These are phyloP conservation scores for Colletotrichum caudatum DNA, from an alignment of 2,329 filamentous ascomycete genomes.

Conservation along the genomic window DNA sequence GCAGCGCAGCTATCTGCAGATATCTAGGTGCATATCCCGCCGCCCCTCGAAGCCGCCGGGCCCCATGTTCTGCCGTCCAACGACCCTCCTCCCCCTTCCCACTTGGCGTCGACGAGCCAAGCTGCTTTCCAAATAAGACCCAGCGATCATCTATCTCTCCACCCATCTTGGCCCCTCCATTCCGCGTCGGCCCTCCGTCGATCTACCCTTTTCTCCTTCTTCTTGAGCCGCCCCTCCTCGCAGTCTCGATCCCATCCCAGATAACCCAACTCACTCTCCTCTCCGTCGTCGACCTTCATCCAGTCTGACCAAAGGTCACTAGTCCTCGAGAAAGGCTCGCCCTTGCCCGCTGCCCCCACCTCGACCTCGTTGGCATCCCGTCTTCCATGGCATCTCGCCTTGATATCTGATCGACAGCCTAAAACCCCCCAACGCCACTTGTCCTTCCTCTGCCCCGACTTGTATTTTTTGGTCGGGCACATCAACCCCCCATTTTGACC, in stretches of 20 bases:
- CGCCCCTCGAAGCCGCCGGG: conserved; percentile 31
- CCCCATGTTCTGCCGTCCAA: conserved; percentile 34
- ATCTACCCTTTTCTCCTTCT: conserved; percentile 36
- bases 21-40: conserved; percentile 42
- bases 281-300: not conserved
- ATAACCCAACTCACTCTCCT: conserved; percentile 1
- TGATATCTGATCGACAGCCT: conserved; percentile 36
- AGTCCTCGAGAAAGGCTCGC: not conserved
- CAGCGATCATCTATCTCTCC: conserved; percentile 39
- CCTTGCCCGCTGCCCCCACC: conserved; percentile 22
- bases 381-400: conserved; percentile 15
- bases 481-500: conserved; percentile 14
- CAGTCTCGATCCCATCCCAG: conserved; percentile 21
- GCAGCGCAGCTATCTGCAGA: conserved; percentile 40
- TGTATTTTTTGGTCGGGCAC: conserved; percentile 8
- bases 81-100: conserved; percentile 32
- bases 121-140: conserved; percentile 40
- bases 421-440: not conserved
- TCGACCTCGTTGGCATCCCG: conserved; percentile 6
- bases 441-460: conserved; percentile 1
- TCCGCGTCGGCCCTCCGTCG: conserved; percentile 31
- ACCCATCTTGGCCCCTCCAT: conserved; percentile 41
- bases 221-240: conserved; percentile 26
- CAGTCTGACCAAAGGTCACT: conserved; percentile 7
- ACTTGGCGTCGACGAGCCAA: conserved; percentile 28